phyloP scores from a whole-genome alignment of 106 monocot genomes.

The Agapanthus africanus region DNA sequence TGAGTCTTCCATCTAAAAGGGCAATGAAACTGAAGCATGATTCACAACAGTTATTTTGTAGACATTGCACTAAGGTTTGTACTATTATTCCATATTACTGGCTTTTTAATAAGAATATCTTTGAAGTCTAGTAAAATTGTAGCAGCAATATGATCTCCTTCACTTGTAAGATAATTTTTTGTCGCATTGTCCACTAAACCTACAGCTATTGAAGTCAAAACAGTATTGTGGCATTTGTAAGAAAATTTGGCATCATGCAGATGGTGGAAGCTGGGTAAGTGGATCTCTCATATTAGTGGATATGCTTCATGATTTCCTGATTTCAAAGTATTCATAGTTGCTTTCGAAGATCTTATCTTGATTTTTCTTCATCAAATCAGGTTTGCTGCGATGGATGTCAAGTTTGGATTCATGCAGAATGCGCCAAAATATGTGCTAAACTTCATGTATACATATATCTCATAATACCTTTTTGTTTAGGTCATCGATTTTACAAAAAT shows the following conservation, averaged over 20 bases:
- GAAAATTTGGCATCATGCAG: slow-evolving; percentile 84
- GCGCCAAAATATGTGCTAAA: slow-evolving; percentile 45
- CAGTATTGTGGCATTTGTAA: slow-evolving; percentile 97
- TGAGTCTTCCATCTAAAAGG: slow-evolving; percentile 42
- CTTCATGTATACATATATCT: slow-evolving; percentile 36
- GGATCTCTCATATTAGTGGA: background rate
- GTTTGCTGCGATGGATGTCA: slow-evolving; percentile 82
- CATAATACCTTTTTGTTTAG: background rate
- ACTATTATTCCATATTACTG: background rate
- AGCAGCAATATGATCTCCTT: background rate
- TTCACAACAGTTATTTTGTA: slow-evolving; percentile 58
- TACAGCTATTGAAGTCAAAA: slow-evolving; percentile 71
- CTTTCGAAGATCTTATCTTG: background rate
- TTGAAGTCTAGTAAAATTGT: background rate
- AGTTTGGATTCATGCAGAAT: slow-evolving; percentile 95
- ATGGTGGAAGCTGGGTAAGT: slow-evolving; percentile 81
- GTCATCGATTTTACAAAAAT: background rate
- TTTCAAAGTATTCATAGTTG: background rate
- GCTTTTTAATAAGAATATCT: background rate
- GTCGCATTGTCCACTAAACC: slow-evolving; percentile 1
- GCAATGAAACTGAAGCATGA: slow-evolving; percentile 54
- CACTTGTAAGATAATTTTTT: background rate
- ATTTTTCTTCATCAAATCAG: slow-evolving; percentile 26
- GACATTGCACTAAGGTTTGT: slow-evolving; percentile 69
- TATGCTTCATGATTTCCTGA: background rate